A percentile compares a stretch with the other conserved stretches of the same genome.
Conservation (phyloP, 441 rosid species). For the Populus hybrid region DNA sequence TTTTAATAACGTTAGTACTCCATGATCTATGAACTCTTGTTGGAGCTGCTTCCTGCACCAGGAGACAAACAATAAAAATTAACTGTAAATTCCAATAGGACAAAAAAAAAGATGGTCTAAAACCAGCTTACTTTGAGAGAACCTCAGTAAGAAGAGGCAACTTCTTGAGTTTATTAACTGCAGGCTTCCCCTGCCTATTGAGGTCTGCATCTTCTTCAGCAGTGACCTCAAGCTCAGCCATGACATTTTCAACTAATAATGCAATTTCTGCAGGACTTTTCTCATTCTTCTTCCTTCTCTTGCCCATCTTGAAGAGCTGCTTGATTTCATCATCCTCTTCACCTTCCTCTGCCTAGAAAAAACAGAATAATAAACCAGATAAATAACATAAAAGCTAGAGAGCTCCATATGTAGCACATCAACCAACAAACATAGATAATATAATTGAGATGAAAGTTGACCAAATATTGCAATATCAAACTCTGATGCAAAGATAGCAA, state of each 20-base stretch:
- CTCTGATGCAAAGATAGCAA: not conserved
- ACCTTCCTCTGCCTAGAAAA: conserved; percentile 82
- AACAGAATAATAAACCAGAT: conserved; percentile 5
- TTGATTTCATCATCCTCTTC: conserved; percentile 90
- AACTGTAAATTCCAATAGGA: conserved; percentile 2
- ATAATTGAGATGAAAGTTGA: not conserved
- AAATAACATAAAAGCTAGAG: not conserved
- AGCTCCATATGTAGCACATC: not conserved
- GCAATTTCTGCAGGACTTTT: conserved; percentile 96
- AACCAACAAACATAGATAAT: not conserved
- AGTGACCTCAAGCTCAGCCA: conserved; percentile 98
- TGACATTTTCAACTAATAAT: conserved; percentile 78
- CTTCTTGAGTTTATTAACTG: conserved; percentile 89
- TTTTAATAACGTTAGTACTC: conserved; percentile 79
- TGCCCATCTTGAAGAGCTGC: conserved; percentile 83
- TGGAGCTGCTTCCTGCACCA: conserved; percentile 94
- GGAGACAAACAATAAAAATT: conserved; percentile 1
- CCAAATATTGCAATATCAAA: not conserved
- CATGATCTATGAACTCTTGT: conserved; percentile 93
- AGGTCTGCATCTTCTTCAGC: conserved; percentile 96
- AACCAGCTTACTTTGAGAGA: conserved; percentile 78
- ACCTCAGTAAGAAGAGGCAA: conserved; percentile 89
- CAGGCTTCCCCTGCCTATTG: conserved; percentile 86
- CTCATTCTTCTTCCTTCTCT: conserved; percentile 80
- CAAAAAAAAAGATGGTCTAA: not conserved